These are phyloP conservation scores for Leucosporidium creatinivorum DNA, from an alignment of 768 basidiomycete genomes.

Conservation along the genomic window DNA sequence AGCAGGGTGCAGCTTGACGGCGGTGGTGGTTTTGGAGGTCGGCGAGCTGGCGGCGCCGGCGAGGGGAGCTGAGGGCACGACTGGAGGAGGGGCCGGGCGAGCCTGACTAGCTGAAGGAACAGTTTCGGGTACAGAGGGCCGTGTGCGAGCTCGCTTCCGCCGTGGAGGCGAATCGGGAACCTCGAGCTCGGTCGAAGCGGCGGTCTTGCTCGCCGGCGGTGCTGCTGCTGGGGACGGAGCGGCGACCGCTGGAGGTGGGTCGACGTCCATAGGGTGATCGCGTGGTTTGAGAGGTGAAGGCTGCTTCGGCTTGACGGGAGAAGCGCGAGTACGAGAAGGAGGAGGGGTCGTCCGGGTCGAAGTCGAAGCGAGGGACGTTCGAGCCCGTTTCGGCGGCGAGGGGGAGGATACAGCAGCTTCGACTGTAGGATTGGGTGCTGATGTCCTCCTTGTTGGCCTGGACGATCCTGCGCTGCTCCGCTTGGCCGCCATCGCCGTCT, in stretches of 20 bases:
- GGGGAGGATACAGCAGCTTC: neutral
- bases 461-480: neutral
- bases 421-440: neutral
- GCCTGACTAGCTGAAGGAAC: too few relatives aligned
- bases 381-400: neutral
- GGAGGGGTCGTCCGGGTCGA: neutral
- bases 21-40: neutral
- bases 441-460: neutral
- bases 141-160: too few relatives aligned
- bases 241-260: too few relatives aligned
- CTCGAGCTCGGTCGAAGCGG: neutral
- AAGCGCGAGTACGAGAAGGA: neutral
- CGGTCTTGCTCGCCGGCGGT: neutral
- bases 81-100: too few relatives aligned
- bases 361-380: neutral
- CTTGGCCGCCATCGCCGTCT: neutral
- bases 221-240: too few relatives aligned
- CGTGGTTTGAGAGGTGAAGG: neutral
- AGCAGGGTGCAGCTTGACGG: too few relatives aligned
- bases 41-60: neutral
- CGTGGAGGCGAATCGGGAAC: too few relatives aligned
- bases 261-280: neutral
- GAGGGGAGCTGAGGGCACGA: neutral
- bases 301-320: neutral
- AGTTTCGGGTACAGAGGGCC: too few relatives aligned